Base-by-base conservation (phyloP, 2,329 filamentous ascomycete species). In the Neonectria punicea region DNA sequence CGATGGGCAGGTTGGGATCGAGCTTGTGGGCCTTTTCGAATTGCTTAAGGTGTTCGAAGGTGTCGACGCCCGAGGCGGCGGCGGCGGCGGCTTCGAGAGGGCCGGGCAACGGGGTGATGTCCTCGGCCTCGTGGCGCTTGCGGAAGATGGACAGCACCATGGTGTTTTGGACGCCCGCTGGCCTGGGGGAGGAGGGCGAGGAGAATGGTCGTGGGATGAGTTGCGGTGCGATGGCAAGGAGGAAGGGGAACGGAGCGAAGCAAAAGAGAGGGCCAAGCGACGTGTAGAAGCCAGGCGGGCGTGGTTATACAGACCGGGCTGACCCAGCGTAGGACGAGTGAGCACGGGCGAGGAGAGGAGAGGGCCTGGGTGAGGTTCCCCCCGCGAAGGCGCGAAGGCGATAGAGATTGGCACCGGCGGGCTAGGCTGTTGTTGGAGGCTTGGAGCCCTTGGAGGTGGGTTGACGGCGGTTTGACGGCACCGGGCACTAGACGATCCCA, bases 1-100 rank as follows among this genome's bases (percentile, higher is more conserved):
- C 87, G 65, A 89, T 81, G n/a, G 88, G 87, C 68, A 91, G 76
- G 72, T 91, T 90, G 43, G 88, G 88, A 67, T 91, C 89, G 77
- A 89, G 85, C 69, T 86, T 84, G 76, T 91, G 89, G 65, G 86
- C 83, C 71, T 85, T 84, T 73, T 89, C 86, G 73, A 90, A 86
- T 60, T 86, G 81, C 73, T 83, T 84, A 60, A 90, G 81, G 65
- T 83, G 79, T 66, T 79, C 79, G 61, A 85, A 76, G 49, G 79
- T 77, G 58, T 84, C 79, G 67, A 82, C 71, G 57, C 80, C 79
- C 20, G 80, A 80, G 44, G 78, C 75, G 59, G 80, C 78, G 53
- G 78, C 78, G 43, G 78, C 75, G 64, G 80, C 80, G 56, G 78
- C 79, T 63, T 81, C 80, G 55, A 77, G 67, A 39, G 79, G 77